Base-by-base conservation (phyloP, 208 protist species). In the Kentomonas sorsogonicus region DNA sequence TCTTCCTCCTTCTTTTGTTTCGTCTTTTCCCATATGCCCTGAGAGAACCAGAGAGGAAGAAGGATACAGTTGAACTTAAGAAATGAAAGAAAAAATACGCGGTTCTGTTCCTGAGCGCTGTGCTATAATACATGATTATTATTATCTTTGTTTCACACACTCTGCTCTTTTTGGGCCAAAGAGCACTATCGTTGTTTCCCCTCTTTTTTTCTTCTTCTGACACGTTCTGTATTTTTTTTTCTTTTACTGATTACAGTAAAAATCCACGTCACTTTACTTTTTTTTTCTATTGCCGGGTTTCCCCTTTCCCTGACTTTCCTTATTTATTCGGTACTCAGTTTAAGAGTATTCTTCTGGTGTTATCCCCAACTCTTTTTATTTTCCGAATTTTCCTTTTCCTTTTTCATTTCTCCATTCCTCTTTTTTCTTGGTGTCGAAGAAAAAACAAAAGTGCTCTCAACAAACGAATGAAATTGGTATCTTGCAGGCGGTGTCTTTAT, bases 401-500 rank as follows among this genome's bases (percentile, higher is more conserved):
- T 34, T 46, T 38, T 73, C 26, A 82, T 36, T 60, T 47, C 44
- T 38, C 48, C 31, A 23, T 33, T 20, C 11, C 56, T 56, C 16
- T 26, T 18, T 23, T 26, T 15, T 30, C 43, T 40, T 26, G 11
- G 15, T 40, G 11, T n/a, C 36, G 38, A 64, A 4, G 29, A 48
- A 29, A 65, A 48, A 45, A 66, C 0, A 52, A 47, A 52, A 44
- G 60, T 41, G 41, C 51, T 63, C 15, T 34, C 25, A 40, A 30
- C 2, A 66, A 36, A 36, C 5, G 7, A 47, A 47, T 47, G 16
- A 27, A 36, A 36, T 15, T 11, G 7, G 33, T 36, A 11, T 36
- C 7, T 15, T 36, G 5, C 33, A 36, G 11, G 11, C 7, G 5
- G 11, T 11, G 5, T 33, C 11, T 36, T 53, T 36, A 6, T 53